These are phyloP conservation scores for Kwoniella dejecticola DNA, from an alignment of 768 basidiomycete genomes.

Conservation along the genomic window DNA sequence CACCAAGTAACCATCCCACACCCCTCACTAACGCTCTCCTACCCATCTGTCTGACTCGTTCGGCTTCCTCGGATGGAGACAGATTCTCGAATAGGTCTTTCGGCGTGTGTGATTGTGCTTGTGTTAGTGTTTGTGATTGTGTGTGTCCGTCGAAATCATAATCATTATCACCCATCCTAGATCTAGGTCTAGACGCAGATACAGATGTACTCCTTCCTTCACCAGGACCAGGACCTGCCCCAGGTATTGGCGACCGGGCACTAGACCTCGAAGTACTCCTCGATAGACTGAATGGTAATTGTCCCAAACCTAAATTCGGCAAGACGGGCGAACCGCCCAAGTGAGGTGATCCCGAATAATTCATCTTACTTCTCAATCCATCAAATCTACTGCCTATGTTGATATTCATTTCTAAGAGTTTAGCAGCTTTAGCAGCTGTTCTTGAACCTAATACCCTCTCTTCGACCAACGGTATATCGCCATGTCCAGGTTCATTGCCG, in stretches of 20 bases:
- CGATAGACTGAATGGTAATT: background rate
- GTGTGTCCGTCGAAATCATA: background rate
- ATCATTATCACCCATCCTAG: no score
- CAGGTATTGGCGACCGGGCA: no score
- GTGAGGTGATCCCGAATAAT: no score
- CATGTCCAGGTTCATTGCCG: no score
- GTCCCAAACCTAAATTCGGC: no score
- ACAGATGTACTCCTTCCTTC: background rate
- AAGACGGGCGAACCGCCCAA: no score
- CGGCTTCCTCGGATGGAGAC: slow-evolving; percentile 52
- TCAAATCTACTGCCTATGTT: slow-evolving; percentile 18
- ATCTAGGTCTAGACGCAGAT: background rate
- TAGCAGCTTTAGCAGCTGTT: slow-evolving; percentile 49
- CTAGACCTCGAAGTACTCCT: no score
- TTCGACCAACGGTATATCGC: slow-evolving; percentile 3
- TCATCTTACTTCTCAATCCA: background rate
- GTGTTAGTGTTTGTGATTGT: background rate
- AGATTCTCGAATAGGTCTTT: slow-evolving; percentile 20
- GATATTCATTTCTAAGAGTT: no score
- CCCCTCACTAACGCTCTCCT: slow-evolving; percentile 80
- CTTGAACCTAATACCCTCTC: slow-evolving; percentile 48
- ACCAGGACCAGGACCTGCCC: no score
- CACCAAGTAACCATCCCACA: slow-evolving; percentile 94
- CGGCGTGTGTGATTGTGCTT: background rate
- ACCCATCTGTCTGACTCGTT: slow-evolving; percentile 65